Conservation (phyloP, 768 basidiomycete genomes). For the Rossbeevera mucosa region DNA sequence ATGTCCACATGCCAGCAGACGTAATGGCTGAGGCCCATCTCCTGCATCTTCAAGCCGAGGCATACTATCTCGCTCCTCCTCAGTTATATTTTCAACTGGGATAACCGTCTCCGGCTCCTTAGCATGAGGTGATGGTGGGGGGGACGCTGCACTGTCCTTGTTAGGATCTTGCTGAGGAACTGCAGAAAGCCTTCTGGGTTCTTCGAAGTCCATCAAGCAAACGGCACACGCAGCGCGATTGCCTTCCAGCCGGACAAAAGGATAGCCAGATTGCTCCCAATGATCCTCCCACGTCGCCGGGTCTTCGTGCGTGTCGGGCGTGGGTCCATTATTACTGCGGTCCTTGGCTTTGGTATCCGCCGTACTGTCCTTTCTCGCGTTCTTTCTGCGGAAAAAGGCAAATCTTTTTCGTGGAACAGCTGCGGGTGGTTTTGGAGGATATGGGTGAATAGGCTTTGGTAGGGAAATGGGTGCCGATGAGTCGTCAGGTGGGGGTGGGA, state of each 20-base stretch:
- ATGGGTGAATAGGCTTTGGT: constrained; percentile 50
- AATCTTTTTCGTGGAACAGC: constrained; percentile 42
- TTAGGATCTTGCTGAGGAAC: constrained; percentile 29
- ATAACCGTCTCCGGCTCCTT: constrained; percentile 26
- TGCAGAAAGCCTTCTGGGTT: constrained; percentile 44
- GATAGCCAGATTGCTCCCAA: constrained; percentile 74
- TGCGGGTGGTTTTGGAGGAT: constrained; percentile 53
- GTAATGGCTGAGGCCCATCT: constrained; percentile 69
- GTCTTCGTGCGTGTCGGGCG: constrained; percentile 19
- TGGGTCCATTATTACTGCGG: constrained; percentile 8
- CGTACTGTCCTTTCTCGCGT: constrained; percentile 22
- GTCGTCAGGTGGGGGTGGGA: constrained; percentile 67
- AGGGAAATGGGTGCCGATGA: constrained; percentile 35
- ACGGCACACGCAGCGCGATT: constrained; percentile 84
- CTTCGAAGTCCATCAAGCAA: constrained; percentile 81
- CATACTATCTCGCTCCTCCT: constrained; percentile 38
- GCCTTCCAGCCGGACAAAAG: constrained; percentile 76
- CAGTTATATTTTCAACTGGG: constrained; percentile 34
- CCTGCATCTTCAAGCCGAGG: constrained; percentile 67
- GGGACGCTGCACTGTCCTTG: constrained; percentile 8
- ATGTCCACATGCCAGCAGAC: constrained; percentile 76
- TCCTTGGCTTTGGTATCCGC: constrained; percentile 15
- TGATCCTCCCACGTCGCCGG: constrained; percentile 67
- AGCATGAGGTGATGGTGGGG: constrained; percentile 11
- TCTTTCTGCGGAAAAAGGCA: constrained; percentile 42